These are phyloP conservation scores for Dioszegia crocea DNA, from an alignment of 768 basidiomycete species.

Conservation along the genomic window DNA sequence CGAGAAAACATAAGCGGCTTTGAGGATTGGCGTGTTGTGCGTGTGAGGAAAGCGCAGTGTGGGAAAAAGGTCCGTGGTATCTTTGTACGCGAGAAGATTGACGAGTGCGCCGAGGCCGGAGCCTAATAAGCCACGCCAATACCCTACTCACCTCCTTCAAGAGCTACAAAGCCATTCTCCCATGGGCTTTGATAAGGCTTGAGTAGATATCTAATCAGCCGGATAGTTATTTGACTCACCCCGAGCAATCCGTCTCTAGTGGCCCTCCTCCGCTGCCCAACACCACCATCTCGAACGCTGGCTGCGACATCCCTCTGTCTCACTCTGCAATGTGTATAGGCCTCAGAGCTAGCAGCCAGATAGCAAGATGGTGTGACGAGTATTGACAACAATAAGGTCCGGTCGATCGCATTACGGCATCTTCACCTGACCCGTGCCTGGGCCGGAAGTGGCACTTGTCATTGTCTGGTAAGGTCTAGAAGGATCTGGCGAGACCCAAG, in stretches of 20 bases:
- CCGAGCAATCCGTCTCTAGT: conserved; percentile 80
- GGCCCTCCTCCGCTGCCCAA: conserved; percentile 81
- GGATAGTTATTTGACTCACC: conserved; percentile 55
- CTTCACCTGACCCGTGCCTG: no score
- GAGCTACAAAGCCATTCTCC: conserved; percentile 73
- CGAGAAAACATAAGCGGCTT: conserved; percentile 46
- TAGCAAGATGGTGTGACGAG: no score
- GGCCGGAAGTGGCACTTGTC: no score
- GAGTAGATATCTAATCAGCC: conserved; percentile 67
- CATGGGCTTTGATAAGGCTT: conserved; percentile 66
- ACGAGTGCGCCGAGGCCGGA: conserved; percentile 78
- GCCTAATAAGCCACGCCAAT: conserved; percentile 54
- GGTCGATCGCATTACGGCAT: no score
- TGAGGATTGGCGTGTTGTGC: conserved; percentile 31
- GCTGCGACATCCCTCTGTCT: background rate
- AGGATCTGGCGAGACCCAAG: no score
- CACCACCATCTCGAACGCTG: conserved; percentile 49
- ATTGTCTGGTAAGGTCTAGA: no score
- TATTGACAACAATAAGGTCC: no score
- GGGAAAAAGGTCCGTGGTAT: conserved; percentile 19
- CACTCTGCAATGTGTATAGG: no score
- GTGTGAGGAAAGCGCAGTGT: conserved; percentile 23
- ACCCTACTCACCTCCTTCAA: conserved; percentile 65
- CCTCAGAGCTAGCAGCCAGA: no score
- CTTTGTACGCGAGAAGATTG: conserved; percentile 54